Percentiles rank a stretch among this genome's conserved stretches.
Conservation (phyloP, 75 land plant genomes). For the Gnetum montanum region DNA sequence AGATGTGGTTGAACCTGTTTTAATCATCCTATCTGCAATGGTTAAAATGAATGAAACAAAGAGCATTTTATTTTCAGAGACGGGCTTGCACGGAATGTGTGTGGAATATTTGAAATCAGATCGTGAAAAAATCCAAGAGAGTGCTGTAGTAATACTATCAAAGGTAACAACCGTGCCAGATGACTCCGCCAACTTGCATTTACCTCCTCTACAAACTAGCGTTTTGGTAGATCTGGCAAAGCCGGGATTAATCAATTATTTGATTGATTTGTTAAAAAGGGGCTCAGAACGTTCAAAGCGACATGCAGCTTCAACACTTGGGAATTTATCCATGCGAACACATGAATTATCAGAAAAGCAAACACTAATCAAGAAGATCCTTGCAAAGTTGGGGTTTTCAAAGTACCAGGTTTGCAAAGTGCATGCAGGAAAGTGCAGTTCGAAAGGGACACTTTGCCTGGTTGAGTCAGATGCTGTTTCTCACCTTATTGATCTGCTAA, state of each 20-base stretch:
- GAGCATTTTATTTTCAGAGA: constrained; percentile 6
- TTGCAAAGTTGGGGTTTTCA: constrained; percentile 12
- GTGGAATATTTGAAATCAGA: constrained; percentile 12
- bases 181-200: not conserved
- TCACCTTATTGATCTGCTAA: constrained; percentile 9
- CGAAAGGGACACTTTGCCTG: constrained; percentile 15
- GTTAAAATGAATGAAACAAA: constrained; percentile 12
- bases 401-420: constrained; percentile 16
- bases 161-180: constrained; percentile 4
- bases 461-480: constrained; percentile 22
- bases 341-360: constrained; percentile 10
- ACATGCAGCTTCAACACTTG: constrained; percentile 6
- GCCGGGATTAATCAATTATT: constrained; percentile 1
- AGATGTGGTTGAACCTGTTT: constrained; percentile 12
- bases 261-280: constrained; percentile 6
- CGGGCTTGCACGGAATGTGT: not conserved
- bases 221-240: constrained; percentile 6
- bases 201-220: too few relatives aligned
- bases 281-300: constrained; percentile 15
- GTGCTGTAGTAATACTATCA: constrained; percentile 14
- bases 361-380: constrained; percentile 8
- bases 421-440: constrained; percentile 18
- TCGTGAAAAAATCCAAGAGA: constrained; percentile 3
- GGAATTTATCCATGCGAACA: constrained; percentile 10
- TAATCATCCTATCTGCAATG: constrained; percentile 9